A percentile compares a stretch with the other conserved stretches of the same genome.
Evolutionary conservation across 306 rosid species (phyloP).

Genomic region (Cucurbita maxima): DNA sequence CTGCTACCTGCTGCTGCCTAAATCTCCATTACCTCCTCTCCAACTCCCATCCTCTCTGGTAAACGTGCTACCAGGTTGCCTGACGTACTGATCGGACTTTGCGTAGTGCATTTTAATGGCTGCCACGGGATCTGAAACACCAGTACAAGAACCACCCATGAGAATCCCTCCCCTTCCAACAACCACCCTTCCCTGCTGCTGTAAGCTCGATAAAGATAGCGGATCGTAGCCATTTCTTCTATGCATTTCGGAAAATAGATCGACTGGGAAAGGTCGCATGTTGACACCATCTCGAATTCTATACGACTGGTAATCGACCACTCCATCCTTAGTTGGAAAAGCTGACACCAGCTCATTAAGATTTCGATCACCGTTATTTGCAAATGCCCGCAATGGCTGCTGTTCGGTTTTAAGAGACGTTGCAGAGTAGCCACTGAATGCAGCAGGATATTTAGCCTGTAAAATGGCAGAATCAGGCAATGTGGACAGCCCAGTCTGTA

Average conservation of each 20-base stretch:
- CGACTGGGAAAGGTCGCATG: slow-evolving; percentile 57
- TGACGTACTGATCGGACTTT: slow-evolving; percentile 47
- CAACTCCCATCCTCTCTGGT: slow-evolving; percentile 57
- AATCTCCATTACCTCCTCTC: slow-evolving; percentile 43
- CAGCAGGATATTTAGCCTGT: slow-evolving; percentile 80
- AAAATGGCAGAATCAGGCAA: slow-evolving; percentile 65
- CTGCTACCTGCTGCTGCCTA: slow-evolving; percentile 35
- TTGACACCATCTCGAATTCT: slow-evolving; percentile 41
- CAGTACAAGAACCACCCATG: slow-evolving; percentile 51
- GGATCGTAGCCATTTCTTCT: slow-evolving; percentile 58
- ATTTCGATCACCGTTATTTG: slow-evolving; percentile 33
- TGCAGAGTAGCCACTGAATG: slow-evolving; percentile 44
- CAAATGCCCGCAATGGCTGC: slow-evolving; percentile 37
- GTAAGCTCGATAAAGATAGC: slow-evolving; percentile 45
- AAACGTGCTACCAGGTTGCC: slow-evolving; percentile 38
- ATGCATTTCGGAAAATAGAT: slow-evolving; percentile 47
- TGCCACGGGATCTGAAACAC: slow-evolving; percentile 81
- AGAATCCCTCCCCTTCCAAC: slow-evolving; percentile 61
- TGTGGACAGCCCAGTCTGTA: slow-evolving; percentile 42
- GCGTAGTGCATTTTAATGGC: slow-evolving; percentile 84
- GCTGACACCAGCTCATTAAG: slow-evolving; percentile 27
- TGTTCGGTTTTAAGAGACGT: slow-evolving; percentile 39
- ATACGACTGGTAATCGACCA: slow-evolving; percentile 52
- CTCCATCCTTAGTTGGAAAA: slow-evolving; percentile 45
- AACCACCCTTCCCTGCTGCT: slow-evolving; percentile 58